Evolutionary conservation across 306 rosid species (phyloP), one percentile per base, ranked within the genome.

Genomic region (Quercus variabilis): DNA sequence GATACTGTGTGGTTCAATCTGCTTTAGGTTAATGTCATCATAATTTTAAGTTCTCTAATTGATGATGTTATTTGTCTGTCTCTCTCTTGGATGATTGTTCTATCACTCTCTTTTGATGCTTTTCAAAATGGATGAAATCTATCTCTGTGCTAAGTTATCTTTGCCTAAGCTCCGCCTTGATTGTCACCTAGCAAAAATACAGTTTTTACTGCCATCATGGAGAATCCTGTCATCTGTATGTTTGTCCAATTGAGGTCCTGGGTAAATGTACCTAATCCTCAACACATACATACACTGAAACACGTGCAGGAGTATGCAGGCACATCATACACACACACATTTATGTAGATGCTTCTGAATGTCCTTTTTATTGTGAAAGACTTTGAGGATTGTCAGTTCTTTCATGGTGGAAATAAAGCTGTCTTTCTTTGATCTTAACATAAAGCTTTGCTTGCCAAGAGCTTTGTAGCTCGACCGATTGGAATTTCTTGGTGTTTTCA

Each of bases 401-500:
- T 31, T 62, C 15, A 2, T 28, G 28, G 41, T 62, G 0, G 69
- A 62, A 62, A 62, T 28, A 12, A 62, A 28, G 69, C 20, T 1
- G 0, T 11, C 3, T 25, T 60, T 62, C 14, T 14, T 10, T 10
- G 7, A 21, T 59, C 30, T 4, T 26, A 14, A 12, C 33, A 25
- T 62, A 62, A 7, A 12, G 67, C 1, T 26, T 49, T 62, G 38
- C n/a, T 62, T 5, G 46, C 11, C 11, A 0, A 2, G 46, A 38
- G 46, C 1, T 38, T 38, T 38, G 11, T 7, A 38, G 0, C 11
- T 38, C 46, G 7, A 38, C 11, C 2, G 0, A 38, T 38, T 7
- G 11, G 0, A 0, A 38, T 38, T 38, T 38, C 2, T 0, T 38
- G 46, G 0, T 38, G 0, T 38, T 38, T 38, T 0, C 1, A 38